These are phyloP conservation scores for Trichosporon sp. DNA, from an alignment of 1,284 basidiomycete species.

Conservation along the genomic window DNA sequence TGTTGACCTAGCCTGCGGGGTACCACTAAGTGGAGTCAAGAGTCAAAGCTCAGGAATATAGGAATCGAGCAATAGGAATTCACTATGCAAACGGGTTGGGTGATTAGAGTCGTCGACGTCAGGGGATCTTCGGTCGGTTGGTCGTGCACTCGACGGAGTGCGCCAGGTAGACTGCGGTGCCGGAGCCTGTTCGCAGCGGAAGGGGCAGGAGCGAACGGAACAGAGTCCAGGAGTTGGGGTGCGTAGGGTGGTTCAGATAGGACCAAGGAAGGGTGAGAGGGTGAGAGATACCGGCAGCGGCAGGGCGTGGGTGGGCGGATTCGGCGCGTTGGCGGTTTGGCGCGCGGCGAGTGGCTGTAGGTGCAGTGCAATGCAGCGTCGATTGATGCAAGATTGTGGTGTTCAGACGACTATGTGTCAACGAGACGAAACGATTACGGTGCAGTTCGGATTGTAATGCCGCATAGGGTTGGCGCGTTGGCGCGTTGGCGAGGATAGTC, in stretches of 20 bases:
- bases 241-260: background rate
- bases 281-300: background rate
- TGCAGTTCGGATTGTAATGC: background rate
- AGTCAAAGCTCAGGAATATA: background rate
- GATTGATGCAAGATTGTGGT: background rate
- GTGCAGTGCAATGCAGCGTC: background rate
- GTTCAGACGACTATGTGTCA: background rate
- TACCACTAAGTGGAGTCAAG: background rate
- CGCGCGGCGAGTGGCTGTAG: background rate
- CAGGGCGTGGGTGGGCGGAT: background rate
- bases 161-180: background rate
- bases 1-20: slow-evolving; percentile 4
- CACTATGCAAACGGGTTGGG: background rate
- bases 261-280: background rate
- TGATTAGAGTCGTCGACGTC: background rate
- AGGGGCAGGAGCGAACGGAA: background rate
- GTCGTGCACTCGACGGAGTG: background rate
- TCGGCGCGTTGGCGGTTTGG: background rate
- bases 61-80: background rate
- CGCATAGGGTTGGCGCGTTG: no score
- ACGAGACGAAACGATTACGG: background rate
- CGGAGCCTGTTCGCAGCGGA: background rate
- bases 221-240: background rate
- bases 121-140: background rate
- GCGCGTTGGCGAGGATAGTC: background rate